phyloP scores from a whole-genome alignment of 1,284 basidiomycete species.

The Malassezia dermatis region DNA sequence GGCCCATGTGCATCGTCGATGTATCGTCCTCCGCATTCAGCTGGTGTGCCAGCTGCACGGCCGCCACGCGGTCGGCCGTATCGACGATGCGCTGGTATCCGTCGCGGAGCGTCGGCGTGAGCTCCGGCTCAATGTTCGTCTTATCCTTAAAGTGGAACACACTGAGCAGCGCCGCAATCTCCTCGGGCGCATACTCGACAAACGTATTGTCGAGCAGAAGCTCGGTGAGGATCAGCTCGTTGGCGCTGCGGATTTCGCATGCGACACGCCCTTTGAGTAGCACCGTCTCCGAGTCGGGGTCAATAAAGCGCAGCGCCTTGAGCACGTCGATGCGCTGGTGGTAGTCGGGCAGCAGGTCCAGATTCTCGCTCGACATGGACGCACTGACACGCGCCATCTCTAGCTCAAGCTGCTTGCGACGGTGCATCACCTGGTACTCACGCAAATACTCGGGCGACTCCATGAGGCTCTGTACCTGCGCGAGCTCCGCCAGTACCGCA shows the following conservation, averaged over 20 bases:
- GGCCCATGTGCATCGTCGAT: constrained; percentile 51
- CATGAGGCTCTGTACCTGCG: constrained; percentile 18
- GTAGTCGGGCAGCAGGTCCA: constrained; percentile 93
- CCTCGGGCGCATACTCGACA: constrained; percentile 78
- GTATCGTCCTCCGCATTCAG: constrained; percentile 50
- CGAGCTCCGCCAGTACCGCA: constrained; percentile 49
- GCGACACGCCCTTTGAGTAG: constrained; percentile 92
- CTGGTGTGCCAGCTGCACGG: constrained; percentile 62
- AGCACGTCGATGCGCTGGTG: constrained; percentile 84
- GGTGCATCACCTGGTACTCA: constrained; percentile 67
- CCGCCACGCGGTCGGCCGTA: constrained; percentile 72
- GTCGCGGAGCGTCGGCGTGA: constrained; percentile 65
- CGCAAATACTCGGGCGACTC: constrained; percentile 54
- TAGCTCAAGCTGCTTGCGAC: constrained; percentile 61
- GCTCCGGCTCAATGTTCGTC: constrained; percentile 70
- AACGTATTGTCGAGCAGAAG: constrained; percentile 91
- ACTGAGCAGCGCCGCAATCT: constrained; percentile 91
- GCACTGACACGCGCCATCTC: constrained; percentile 55
- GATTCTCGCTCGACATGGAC: constrained; percentile 65
- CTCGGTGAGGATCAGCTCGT: constrained; percentile 76
- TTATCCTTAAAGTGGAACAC: constrained; percentile 97
- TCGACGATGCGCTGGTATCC: constrained; percentile 68
- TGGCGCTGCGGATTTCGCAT: constrained; percentile 96
- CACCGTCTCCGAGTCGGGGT: constrained; percentile 67
- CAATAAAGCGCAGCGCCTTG: constrained; percentile 58